phyloP scores from a whole-genome alignment of 2,329 filamentous ascomycete genomes.

The Arthroderma sp. region DNA sequence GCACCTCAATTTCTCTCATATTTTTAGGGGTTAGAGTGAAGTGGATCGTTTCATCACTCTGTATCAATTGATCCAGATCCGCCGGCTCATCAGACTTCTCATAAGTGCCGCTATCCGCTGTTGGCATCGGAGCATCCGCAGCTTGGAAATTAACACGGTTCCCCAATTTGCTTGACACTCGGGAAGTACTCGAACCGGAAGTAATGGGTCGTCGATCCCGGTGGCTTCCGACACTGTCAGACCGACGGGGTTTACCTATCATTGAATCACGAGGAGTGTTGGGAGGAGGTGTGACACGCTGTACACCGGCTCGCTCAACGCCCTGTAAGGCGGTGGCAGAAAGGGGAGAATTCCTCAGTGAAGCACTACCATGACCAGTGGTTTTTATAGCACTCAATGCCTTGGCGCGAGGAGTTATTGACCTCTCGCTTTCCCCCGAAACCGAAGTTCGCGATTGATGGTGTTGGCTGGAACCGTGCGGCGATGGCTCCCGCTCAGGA shows the following conservation, averaged over 20 bases:
- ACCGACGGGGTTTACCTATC: slow-evolving; percentile 21
- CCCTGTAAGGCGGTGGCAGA: slow-evolving; percentile 14
- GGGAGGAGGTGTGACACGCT: slow-evolving; percentile 24
- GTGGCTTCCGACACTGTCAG: slow-evolving; percentile 26
- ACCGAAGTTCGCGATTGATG: not conserved
- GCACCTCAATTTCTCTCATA: slow-evolving; percentile 62
- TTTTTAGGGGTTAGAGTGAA: slow-evolving; percentile 69
- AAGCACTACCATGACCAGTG: slow-evolving; percentile 13
- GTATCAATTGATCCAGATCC: slow-evolving; percentile 66
- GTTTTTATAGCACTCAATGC: slow-evolving; percentile 2
- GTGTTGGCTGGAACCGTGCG: not conserved
- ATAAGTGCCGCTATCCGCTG: not conserved
- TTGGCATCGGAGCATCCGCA: not conserved
- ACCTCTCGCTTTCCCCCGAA: slow-evolving; percentile 4
- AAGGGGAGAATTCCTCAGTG: slow-evolving; percentile 12
- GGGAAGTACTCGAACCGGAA: slow-evolving; percentile 27
- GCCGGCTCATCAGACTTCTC: slow-evolving; percentile 40
- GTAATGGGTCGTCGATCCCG: slow-evolving; percentile 27
- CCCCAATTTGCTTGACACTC: slow-evolving; percentile 30
- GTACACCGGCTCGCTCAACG: slow-evolving; percentile 28
- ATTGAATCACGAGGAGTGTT: slow-evolving; percentile 16
- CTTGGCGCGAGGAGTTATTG: not conserved
- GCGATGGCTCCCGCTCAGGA: not conserved
- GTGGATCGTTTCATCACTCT: slow-evolving; percentile 69
- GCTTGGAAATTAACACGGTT: slow-evolving; percentile 26